Conservation (phyloP, 2,329 filamentous ascomycete genomes). For the Fusarium sacchari region DNA sequence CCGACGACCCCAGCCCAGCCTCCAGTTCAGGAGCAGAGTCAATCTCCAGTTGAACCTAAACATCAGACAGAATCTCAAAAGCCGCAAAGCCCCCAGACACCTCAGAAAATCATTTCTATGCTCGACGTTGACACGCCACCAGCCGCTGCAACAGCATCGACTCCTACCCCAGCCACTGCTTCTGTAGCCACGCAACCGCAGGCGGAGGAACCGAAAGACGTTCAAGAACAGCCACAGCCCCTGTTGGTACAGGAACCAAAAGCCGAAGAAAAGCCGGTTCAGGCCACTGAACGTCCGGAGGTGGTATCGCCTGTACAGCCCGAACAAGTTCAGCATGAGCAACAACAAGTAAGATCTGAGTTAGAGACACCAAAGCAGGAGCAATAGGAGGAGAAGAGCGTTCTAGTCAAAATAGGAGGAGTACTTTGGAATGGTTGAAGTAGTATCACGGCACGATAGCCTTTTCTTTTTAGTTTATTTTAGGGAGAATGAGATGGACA, state of each 20-base stretch:
- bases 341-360: slow-evolving; percentile 17
- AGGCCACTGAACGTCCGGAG: slow-evolving; percentile 11
- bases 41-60: background rate
- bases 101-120: slow-evolving; percentile 29
- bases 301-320: background rate
- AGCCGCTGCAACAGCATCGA: background rate
- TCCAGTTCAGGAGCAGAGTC: background rate
- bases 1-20: background rate
- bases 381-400: background rate
- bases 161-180: background rate
- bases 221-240: slow-evolving; percentile 1
- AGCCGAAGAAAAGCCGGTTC: slow-evolving; percentile 1
- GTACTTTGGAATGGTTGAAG: background rate
- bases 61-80: background rate
- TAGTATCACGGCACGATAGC: slow-evolving; percentile 1
- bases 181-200: slow-evolving; percentile 7
- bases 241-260: slow-evolving; percentile 3
- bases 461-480: slow-evolving; percentile 23
- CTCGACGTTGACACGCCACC: slow-evolving; percentile 21
- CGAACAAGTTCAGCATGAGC: background rate
- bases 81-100: background rate
- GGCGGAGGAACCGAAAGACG: slow-evolving; percentile 2
- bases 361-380: slow-evolving; percentile 20
- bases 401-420: slow-evolving; percentile 1
- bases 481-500: slow-evolving; percentile 18